Conservation (phyloP, 129 eudicot species). For the Chrysanthemum makinoi region DNA sequence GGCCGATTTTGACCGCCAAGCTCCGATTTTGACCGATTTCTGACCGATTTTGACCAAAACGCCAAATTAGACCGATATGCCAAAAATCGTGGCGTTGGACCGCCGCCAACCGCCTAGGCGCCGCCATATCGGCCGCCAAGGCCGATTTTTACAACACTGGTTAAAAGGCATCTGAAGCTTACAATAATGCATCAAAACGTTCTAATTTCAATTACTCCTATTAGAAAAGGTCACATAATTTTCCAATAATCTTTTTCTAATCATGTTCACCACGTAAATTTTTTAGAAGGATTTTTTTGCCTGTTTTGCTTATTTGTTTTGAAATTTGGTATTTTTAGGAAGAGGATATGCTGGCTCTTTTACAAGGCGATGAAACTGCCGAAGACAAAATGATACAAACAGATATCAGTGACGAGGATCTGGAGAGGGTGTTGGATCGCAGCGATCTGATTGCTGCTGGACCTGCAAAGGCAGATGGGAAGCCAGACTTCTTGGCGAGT, state of each 20-base stretch:
- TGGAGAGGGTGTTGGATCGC: slow-evolving; percentile 76
- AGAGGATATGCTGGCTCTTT: slow-evolving; percentile 81
- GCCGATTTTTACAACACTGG: too few relatives aligned
- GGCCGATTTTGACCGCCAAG: too few relatives aligned
- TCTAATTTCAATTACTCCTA: background rate
- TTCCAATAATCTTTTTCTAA: too few relatives aligned
- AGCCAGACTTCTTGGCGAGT: slow-evolving; percentile 21
- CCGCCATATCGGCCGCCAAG: too few relatives aligned
- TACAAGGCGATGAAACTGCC: slow-evolving; percentile 52
- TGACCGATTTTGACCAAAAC: too few relatives aligned
- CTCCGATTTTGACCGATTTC: too few relatives aligned
- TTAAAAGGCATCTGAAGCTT: too few relatives aligned
- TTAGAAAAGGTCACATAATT: background rate
- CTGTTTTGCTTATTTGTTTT: background rate
- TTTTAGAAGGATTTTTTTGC: too few relatives aligned
- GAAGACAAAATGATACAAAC: slow-evolving; percentile 90
- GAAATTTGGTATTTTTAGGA: slow-evolving; percentile 35
- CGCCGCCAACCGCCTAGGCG: too few relatives aligned
- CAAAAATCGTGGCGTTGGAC: too few relatives aligned
- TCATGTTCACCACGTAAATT: too few relatives aligned
- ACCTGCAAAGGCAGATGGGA: slow-evolving; percentile 36
- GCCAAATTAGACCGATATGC: too few relatives aligned
- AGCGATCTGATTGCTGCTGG: slow-evolving; percentile 55
- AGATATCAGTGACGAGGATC: slow-evolving; percentile 77
- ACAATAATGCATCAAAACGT: background rate